Evolutionary conservation across 2,329 filamentous ascomycete genomes (phyloP), one percentile per base, ranked within the genome.

Genomic region (Rhinocladiella similis): DNA sequence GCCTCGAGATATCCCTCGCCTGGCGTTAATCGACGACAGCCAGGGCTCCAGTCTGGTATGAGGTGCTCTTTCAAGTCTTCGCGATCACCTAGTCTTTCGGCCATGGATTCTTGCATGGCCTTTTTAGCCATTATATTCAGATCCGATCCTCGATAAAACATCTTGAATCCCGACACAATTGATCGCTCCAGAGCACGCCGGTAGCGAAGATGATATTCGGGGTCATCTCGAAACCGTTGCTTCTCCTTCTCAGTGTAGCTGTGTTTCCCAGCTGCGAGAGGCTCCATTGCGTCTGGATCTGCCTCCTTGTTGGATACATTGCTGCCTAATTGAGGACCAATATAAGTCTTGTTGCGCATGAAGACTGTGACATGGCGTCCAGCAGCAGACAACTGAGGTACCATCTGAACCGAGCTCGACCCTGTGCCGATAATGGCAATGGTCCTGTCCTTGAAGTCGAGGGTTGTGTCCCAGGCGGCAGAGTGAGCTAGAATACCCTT

Each of bases 11-110:
- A 68, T 14, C 58, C 62, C 18, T 57, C 57, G 3, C 56, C 79
- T 1, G 80, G 80, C 0, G 79, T 80, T 16, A 80, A 60, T 1
- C 79, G 70, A 13, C 78, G 69, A 53, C 78, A 81, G 0, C 77
- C 78, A 10, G 63, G 63, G 36, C 36, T 65, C 62, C 27, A 67
- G 27, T 61, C 52, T 13, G 66, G 60, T 12, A 68, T 60, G 35
- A 68, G 51, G n/a, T 47, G 49, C 36, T 57, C 27, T 36, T 54
- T 60, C 2, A 68, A 50, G 1, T 67, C 62, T 1, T 66, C 59
- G 19, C 54, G 53, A 2, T 61, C 51, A 6, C 54, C 53, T 1
- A 69, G 53, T 16, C 59, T 60, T 18, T 53, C 47, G 13, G 50
- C 47, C 67, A 69, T 69, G 1, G 56, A 61, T 10, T 60, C 41